A percentile compares a stretch with the other conserved stretches of the same genome.
Conservation (phyloP, 2,329 filamentous ascomycete genomes). For the Cladosporium halotolerans region DNA sequence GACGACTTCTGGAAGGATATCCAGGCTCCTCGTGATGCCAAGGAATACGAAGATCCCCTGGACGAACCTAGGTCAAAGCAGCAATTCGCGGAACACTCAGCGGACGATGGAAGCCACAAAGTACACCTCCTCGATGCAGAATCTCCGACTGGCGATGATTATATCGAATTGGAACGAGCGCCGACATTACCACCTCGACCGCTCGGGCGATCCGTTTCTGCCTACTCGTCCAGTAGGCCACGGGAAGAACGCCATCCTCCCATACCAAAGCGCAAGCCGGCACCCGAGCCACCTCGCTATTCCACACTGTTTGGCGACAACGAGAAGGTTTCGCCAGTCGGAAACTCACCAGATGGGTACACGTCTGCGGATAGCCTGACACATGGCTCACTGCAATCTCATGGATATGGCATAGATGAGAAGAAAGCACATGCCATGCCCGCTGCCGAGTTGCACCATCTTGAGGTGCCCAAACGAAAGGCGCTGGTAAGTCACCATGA, state of each 20-base stretch:
- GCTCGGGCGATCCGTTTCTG: constrained; percentile 4
- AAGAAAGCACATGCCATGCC: constrained; percentile 11
- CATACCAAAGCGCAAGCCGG: constrained; percentile 34
- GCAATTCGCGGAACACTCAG: constrained; percentile 12
- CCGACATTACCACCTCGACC: constrained; percentile 37
- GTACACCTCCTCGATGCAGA: constrained; percentile 41
- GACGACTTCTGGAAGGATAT: constrained; percentile 36
- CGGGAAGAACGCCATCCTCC: constrained; percentile 9
- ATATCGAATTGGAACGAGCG: constrained; percentile 10
- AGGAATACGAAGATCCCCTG: constrained; percentile 45
- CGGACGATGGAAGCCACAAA: constrained; percentile 32
- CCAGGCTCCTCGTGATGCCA: constrained; percentile 32
- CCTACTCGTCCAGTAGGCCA: constrained; percentile 7
- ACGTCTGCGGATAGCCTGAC: constrained; percentile 34
- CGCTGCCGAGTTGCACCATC: constrained; percentile 25
- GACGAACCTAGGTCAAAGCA: constrained; percentile 22
- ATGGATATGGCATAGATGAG: not conserved
- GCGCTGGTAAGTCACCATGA: constrained; percentile 28
- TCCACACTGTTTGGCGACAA: constrained; percentile 34
- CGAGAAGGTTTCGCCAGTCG: constrained; percentile 22
- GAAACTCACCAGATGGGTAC: constrained; percentile 35
- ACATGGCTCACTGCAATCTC: constrained; percentile 16
- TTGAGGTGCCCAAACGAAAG: constrained; percentile 39
- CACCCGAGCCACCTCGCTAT: constrained; percentile 39
- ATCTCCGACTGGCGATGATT: constrained; percentile 17